phyloP scores from a whole-genome alignment of 2,329 filamentous ascomycete genomes.

The Colletotrichum zoysiae region DNA sequence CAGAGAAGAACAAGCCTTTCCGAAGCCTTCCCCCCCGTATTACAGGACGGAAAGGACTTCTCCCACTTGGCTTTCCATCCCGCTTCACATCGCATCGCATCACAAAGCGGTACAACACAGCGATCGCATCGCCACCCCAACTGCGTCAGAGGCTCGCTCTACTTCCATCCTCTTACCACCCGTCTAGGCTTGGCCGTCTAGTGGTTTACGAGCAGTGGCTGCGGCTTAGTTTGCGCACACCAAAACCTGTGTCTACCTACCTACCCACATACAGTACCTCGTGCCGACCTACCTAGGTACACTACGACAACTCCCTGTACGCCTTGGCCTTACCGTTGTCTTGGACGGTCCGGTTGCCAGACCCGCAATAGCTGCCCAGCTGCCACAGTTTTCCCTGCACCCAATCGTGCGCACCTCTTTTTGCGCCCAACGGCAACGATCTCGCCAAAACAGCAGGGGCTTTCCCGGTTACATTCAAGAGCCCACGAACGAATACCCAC shows the following conservation, averaged over 20 bases:
- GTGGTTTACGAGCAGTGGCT: constrained; percentile 14
- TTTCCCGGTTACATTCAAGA: constrained; percentile 38
- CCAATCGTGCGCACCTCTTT: constrained; percentile 40
- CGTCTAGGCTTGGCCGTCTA: constrained; percentile 21
- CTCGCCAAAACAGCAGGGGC: constrained; percentile 41
- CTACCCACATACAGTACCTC: not conserved
- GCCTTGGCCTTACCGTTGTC: constrained; percentile 24
- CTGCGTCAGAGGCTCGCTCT: constrained; percentile 18
- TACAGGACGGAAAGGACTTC: constrained; percentile 1
- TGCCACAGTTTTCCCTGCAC: constrained; percentile 40
- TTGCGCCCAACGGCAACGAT: constrained; percentile 43
- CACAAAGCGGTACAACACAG: constrained; percentile 3
- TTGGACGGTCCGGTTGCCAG: constrained; percentile 38
- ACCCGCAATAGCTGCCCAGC: constrained; percentile 44
- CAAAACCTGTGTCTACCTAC: constrained; percentile 4
- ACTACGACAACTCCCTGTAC: not conserved
- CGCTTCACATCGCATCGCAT: constrained; percentile 23
- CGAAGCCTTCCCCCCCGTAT: not conserved
- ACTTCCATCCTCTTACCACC: not conserved
- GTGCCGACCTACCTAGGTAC: not conserved
- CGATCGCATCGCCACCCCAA: constrained; percentile 23
- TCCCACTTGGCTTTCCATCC: constrained; percentile 13
- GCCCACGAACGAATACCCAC: constrained; percentile 40
- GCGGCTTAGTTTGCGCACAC: constrained; percentile 40
- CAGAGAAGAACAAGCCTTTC: constrained; percentile 16